phyloP scores from a whole-genome alignment of 2,329 filamentous ascomycete genomes.

The Botrytis byssoidea region DNA sequence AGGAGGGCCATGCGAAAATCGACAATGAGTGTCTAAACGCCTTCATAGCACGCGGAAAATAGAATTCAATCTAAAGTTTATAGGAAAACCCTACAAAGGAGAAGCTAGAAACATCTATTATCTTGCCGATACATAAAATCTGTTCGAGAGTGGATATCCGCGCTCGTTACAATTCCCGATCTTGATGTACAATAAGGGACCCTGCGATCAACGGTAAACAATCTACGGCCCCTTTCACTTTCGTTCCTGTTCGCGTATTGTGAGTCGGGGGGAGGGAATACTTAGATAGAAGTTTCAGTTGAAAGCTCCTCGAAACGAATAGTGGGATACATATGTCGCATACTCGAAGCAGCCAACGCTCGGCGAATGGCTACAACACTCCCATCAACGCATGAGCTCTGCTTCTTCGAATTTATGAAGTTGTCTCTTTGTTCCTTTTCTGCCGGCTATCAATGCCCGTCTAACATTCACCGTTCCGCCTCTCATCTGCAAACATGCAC shows the following conservation, averaged over 20 bases:
- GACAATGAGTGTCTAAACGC: background rate
- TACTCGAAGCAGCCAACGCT: background rate
- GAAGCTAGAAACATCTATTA: background rate
- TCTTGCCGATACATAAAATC: background rate
- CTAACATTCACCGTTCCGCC: background rate
- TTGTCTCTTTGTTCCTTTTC: background rate
- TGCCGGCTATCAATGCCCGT: background rate
- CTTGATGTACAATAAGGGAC: background rate
- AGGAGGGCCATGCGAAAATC: background rate
- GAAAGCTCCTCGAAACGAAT: background rate
- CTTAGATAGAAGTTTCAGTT: background rate
- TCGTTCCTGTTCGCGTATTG: background rate
- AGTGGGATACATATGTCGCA: background rate
- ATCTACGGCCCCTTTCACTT: background rate
- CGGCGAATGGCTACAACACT: accelerated
- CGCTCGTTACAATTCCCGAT: background rate
- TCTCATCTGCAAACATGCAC: background rate
- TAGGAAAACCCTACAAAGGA: background rate
- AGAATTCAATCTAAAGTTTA: background rate
- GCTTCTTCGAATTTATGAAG: background rate
- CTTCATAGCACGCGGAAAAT: background rate
- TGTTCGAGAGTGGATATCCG: background rate
- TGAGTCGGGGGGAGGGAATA: no score
- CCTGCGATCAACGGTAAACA: background rate
- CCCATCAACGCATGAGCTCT: background rate